phyloP scores from a whole-genome alignment of 2,329 filamentous ascomycete species.

The Daldinia sp. region DNA sequence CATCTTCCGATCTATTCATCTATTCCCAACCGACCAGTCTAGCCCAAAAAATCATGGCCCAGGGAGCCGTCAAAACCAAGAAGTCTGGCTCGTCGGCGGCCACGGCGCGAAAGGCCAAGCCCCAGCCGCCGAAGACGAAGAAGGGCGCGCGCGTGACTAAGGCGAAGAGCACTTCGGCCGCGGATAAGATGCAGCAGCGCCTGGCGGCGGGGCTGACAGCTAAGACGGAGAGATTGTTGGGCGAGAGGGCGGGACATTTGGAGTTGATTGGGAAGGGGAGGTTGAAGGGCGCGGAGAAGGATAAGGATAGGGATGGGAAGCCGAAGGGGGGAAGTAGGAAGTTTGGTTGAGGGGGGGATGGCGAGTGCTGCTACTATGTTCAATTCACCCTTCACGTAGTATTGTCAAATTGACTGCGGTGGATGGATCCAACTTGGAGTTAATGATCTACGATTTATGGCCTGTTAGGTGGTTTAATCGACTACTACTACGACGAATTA shows the following conservation, averaged over 20 bases:
- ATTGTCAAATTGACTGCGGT: no score
- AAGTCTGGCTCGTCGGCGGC: slow-evolving; percentile 51
- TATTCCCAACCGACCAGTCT: no score
- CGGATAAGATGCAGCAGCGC: slow-evolving; percentile 64
- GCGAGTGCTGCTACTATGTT: no score
- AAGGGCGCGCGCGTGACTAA: slow-evolving; percentile 48
- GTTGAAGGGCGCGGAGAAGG: slow-evolving; percentile 44
- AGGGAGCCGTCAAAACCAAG: slow-evolving; percentile 60
- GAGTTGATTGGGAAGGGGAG: slow-evolving; percentile 60
- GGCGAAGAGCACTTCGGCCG: slow-evolving; percentile 45
- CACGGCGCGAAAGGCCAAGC: slow-evolving; percentile 58
- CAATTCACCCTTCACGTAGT: no score
- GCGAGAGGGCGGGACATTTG: slow-evolving; percentile 66
- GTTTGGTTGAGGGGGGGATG: slow-evolving; percentile 34
- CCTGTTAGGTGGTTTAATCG: neutral
- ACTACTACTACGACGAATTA: neutral
- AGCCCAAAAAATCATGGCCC: slow-evolving; percentile 53
- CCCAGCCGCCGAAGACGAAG: slow-evolving; percentile 51
- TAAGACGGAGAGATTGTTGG: slow-evolving; percentile 65
- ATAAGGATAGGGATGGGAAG: slow-evolving; percentile 40
- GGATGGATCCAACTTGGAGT: no score
- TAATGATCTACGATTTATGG: neutral
- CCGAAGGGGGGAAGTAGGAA: slow-evolving; percentile 39
- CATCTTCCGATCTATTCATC: neutral
- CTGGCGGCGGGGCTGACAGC: slow-evolving; percentile 62